These are phyloP conservation scores for Penstemon davidsonii DNA, from an alignment of 257 asterid species.

Conservation along the genomic window DNA sequence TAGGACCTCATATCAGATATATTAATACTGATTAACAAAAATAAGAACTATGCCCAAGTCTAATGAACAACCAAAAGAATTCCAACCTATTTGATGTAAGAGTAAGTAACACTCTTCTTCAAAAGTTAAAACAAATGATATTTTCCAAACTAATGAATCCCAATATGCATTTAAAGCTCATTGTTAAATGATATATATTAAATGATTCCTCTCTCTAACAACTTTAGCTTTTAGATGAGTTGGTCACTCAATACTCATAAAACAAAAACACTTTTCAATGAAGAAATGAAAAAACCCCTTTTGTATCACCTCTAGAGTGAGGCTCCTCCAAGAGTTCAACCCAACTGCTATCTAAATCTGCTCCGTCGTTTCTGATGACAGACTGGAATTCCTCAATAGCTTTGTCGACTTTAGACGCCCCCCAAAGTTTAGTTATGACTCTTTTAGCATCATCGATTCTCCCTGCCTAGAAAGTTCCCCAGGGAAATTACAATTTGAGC, in stretches of 20 bases:
- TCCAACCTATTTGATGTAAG: neutral
- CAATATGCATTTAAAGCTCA: conserved; percentile 21
- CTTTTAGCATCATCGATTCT: conserved; percentile 64
- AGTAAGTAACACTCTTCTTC: neutral
- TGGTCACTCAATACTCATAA: neutral
- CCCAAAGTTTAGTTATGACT: conserved; percentile 67
- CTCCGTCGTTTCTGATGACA: conserved; percentile 61
- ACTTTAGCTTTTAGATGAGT: too few species aligned
- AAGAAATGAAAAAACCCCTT: conserved; percentile 47
- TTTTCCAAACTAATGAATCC: conserved; percentile 20
- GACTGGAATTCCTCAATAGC: conserved; percentile 75
- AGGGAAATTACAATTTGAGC: conserved; percentile 20
- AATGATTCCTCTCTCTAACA: too few species aligned
- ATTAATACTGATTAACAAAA: neutral
- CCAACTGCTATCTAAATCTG: conserved; percentile 80
- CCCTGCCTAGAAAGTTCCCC: conserved; percentile 53
- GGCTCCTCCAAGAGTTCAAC: conserved; percentile 75
- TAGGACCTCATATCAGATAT: neutral
- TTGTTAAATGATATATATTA: too few species aligned
- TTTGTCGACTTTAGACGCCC: conserved; percentile 57
- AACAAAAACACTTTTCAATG: conserved; percentile 15
- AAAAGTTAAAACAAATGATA: neutral
- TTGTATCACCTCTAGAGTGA: conserved; percentile 80
- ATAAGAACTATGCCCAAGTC: neutral
- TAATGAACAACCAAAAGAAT: conserved; percentile 3